Base-by-base conservation (phyloP, 2,329 filamentous ascomycete genomes). In the Cladophialophora exuberans region DNA sequence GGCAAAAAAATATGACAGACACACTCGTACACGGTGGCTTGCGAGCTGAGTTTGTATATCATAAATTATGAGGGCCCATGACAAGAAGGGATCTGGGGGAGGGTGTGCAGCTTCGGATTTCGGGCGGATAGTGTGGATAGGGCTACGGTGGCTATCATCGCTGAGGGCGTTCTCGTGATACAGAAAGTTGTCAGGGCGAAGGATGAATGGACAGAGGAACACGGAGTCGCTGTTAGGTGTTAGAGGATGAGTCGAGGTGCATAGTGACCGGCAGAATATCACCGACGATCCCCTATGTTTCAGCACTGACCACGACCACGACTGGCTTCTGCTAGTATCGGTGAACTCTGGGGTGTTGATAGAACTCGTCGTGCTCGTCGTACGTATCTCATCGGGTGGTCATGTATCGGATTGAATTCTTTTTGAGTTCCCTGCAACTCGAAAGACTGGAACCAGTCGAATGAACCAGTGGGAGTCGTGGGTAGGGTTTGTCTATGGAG, bases 21-120 rank as follows among this genome's bases (percentile, higher is more conserved):
- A n/a, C n/a, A n/a, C n/a, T n/a, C 36, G 35, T 11, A 17, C 11
- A 13, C 17, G 26, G 45, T 20, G 36, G 20, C 44, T 52, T 38
- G 22, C 22, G 43, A 56, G 38, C 46, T 52, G 48, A 52, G 38
- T 48, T 26, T 26, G 10, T 31, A 43, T 50, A 38, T 53, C 28
- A 39, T 30, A 31, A 18, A 25, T 46, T 51, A 45, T 20, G 30
- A 50, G 38, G n/a, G 52, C 38, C 45, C 28, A 43, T 47, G 28
- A 47, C 46, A 41, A 46, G 45, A 41, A 39, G 15, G 36, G n/a
- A 23, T 26, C 22, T 30, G n/a, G 3, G 30, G 18, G 38, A 54
- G 44, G 52, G 45, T 54, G 45, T 54, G 43, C 18, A 31, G 42
- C 28, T 36, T 46, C 30, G 50, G 42, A 53, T 20, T 42, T 31